These are phyloP conservation scores for Pseudogymnoascus sp. DNA, from an alignment of 2,329 filamentous ascomycete genomes.

Conservation along the genomic window DNA sequence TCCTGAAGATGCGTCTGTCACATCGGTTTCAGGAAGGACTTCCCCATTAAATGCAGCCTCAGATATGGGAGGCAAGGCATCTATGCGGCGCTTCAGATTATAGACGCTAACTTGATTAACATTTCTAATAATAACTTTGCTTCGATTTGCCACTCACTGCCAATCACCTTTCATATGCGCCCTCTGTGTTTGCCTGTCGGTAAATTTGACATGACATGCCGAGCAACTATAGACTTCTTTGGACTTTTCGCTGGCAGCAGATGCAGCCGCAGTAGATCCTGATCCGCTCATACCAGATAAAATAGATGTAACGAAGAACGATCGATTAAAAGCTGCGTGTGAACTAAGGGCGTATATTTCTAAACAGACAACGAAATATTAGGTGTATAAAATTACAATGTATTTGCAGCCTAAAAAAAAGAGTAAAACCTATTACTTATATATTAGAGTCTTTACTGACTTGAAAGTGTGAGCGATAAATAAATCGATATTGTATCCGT, in stretches of 20 bases:
- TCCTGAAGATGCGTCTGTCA: background rate
- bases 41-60: background rate
- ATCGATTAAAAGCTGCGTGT: background rate
- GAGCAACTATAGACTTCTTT: constrained; percentile 1
- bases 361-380: background rate
- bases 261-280: background rate
- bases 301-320: background rate
- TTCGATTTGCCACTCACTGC: constrained; percentile 2
- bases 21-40: background rate
- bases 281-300: background rate
- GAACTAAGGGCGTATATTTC: background rate
- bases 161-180: background rate
- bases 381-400: background rate
- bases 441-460: background rate
- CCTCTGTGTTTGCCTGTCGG: background rate
- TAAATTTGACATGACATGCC: background rate
- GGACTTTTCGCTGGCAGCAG: background rate
- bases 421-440: background rate
- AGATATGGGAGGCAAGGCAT: background rate
- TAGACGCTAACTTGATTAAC: background rate
- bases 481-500: background rate
- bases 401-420: background rate
- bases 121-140: background rate
- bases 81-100: background rate
- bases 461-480: background rate